Base-by-base conservation (phyloP, 2,329 filamentous ascomycete genomes). In the Cercospora sp. region DNA sequence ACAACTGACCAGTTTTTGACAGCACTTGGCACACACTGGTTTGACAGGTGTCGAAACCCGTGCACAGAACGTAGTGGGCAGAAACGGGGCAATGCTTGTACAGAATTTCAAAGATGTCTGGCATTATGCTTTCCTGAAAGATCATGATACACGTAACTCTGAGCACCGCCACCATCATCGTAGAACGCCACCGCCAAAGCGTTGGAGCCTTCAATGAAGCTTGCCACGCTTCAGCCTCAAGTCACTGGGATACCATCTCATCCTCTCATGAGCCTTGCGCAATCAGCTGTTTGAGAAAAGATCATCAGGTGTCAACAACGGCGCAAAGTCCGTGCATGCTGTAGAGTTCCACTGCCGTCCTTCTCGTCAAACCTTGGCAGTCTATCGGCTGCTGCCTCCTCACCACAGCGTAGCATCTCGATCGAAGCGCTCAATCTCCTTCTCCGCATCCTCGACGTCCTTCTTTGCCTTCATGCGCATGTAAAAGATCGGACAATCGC, bases 381-480 rank as follows among this genome's bases (percentile, higher is more conserved):
- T 55, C 59, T 1, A 43, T 30, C 40, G 45, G 21, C 55, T 62
- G 28, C 18, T 40, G 21, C 28, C 32, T 61, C 59, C 72, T 68
- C 37, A 89, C 87, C 87, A 89, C 30, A 92, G 87, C 66, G 91
- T 90, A 75, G 89, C 87, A 80, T 97, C 94, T 71, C 89, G 87
- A 81, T 99, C 95, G 81, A 99, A 99, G 74, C 95, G 85, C 74
- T 87, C 87, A 75, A 99, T 81, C 80, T 99, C 95, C 82, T 93
- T 96, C 66, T 94, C 93, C 1, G 90, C 90, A 82, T 99, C 95
- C 80, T 98, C 94, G 45, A 98, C 89, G 79, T 99, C 95, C 85
- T 99, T 99, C 87, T 97, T 97, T 34, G 94, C 94, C 86, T 99
- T 99, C 95, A 99, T 99, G 4, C 95, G 89, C 95, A 99, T 99